These are phyloP conservation scores for Bryopsis sp. DNA, from an alignment of 139 green algal genomes.

Conservation along the genomic window DNA sequence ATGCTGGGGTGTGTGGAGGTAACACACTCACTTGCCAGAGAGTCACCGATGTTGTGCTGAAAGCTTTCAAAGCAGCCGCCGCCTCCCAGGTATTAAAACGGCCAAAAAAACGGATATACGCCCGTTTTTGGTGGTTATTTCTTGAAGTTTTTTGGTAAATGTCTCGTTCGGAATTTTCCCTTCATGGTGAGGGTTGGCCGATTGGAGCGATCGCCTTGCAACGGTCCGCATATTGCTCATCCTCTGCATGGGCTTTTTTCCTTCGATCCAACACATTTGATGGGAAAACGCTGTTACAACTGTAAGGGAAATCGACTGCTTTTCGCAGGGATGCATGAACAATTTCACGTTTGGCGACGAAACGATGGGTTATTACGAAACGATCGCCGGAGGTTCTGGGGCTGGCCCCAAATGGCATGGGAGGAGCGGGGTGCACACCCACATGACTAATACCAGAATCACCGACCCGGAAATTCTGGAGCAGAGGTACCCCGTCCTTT, in stretches of 20 bases:
- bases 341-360: constrained; percentile 96
- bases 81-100: constrained; percentile 63
- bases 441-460: constrained; percentile 99
- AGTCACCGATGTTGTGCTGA: constrained; percentile 92
- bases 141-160: too few relatives aligned
- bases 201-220: too few relatives aligned
- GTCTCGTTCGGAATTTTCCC: too few relatives aligned
- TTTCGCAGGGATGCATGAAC: constrained; percentile 92
- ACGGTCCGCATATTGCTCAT: not conserved
- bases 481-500: constrained; percentile 77
- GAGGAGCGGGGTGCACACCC: constrained; percentile 83
- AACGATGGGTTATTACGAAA: constrained; percentile 94
- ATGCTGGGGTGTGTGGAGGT: constrained; percentile 81
- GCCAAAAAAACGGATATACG: too few relatives aligned
- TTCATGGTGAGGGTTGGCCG: too few relatives aligned
- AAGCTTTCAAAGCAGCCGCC: constrained; percentile 77
- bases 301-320: not conserved
- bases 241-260: not conserved
- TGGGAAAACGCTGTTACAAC: too few relatives aligned
- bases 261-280: too few relatives aligned
- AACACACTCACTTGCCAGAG: constrained; percentile 97
- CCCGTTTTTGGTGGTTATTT: too few relatives aligned
- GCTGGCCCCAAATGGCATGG: constrained; percentile 84
- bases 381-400: constrained; percentile 84
- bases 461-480: constrained; percentile 94